Conservation (phyloP, 2,329 filamentous ascomycete genomes). For the Neopestalotiopsis sp. region DNA sequence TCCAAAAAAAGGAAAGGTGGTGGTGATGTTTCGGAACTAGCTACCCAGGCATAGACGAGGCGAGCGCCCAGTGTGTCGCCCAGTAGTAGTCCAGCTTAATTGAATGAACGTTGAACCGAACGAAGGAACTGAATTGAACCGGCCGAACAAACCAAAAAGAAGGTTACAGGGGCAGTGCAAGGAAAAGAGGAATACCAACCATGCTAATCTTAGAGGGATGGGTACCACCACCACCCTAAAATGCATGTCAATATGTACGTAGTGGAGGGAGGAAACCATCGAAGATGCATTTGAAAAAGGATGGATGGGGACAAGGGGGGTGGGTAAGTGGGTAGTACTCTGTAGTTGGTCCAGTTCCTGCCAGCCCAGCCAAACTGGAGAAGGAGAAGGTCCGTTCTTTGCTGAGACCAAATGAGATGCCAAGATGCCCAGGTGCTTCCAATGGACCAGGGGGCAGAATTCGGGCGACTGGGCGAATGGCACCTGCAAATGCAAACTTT, state of each 20-base stretch:
- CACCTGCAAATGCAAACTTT: neutral
- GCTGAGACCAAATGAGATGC: slow-evolving; percentile 4
- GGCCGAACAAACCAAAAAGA: neutral
- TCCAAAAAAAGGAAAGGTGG: neutral
- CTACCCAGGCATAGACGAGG: neutral
- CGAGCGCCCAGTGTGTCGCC: neutral
- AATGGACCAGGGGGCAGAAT: neutral
- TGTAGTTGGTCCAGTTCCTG: neutral
- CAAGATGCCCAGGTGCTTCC: slow-evolving; percentile 1
- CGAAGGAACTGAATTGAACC: neutral
- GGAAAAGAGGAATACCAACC: neutral
- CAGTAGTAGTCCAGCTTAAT: neutral
- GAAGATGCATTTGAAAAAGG: neutral
- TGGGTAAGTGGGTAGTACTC: neutral
- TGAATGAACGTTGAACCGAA: neutral
- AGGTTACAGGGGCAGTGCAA: slow-evolving; percentile 1
- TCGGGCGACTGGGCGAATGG: neutral
- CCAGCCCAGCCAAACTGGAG: neutral
- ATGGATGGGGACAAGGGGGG: neutral
- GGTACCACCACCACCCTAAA: neutral
- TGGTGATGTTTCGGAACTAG: slow-evolving; percentile 10
- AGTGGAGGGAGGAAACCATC: neutral
- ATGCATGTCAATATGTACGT: neutral
- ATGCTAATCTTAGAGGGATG: neutral
- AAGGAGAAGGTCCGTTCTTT: neutral